Evolutionary conservation across 495 filamentous ascomycete species (phyloP).

Genomic region (Tuber calosporum): DNA sequence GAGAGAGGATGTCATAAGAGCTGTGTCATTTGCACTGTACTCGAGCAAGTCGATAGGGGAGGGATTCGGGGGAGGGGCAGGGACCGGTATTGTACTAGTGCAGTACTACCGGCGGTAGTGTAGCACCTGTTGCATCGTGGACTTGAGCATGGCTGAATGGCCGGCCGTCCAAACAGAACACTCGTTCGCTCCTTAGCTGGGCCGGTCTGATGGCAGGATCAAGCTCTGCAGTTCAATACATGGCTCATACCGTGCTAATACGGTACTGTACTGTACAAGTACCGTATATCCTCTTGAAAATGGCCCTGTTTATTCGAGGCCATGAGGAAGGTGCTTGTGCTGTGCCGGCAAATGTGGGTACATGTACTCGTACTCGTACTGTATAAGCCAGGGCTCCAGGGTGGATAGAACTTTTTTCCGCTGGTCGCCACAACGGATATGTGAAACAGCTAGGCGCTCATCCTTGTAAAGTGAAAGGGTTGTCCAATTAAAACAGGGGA

Average conservation of each 20-base stretch:
- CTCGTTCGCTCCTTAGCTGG: not conserved
- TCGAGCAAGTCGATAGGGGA: not conserved
- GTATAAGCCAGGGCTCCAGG: not conserved
- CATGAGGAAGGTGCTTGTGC: not conserved
- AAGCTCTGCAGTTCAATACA: not conserved
- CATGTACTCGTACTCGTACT: no score
- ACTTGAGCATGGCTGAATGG: not conserved
- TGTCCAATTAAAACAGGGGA: slow-evolving; percentile 23
- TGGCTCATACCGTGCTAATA: not conserved
- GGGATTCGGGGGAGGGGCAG: not conserved
- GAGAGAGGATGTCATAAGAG: not conserved
- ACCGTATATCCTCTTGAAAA: not conserved
- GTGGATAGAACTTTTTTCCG: not conserved
- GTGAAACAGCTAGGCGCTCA: not conserved
- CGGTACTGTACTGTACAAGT: no score
- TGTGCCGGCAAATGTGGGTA: not conserved
- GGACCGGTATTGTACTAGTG: no score
- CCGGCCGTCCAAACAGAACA: not conserved
- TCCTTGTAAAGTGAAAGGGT: slow-evolving; percentile 5
- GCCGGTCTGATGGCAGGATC: not conserved
- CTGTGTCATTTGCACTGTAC: not conserved
- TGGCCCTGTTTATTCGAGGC: not conserved
- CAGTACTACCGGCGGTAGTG: no score
- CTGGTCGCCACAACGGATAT: slow-evolving; percentile 1
- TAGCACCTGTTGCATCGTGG: not conserved